Base-by-base conservation (phyloP, 805 yeast species). In the Cyberlindnera maclurae region DNA sequence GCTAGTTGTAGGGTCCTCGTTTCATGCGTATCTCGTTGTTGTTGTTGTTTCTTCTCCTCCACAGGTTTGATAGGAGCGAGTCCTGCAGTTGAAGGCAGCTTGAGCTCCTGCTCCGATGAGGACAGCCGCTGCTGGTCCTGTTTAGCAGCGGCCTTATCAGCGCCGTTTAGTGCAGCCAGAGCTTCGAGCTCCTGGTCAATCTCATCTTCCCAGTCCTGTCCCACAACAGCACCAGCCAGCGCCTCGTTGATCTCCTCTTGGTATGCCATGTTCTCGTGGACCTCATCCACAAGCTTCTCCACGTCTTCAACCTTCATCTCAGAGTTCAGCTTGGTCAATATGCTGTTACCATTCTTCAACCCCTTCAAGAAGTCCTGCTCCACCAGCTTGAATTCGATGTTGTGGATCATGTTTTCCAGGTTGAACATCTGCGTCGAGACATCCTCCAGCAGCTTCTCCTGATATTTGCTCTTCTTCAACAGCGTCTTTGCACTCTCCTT, bases 281-380 rank as follows among this genome's bases (percentile, higher is more conserved):
- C 72, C 37, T 85, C 89, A 57, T 89, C 96, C 73, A 90, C 63
- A 3, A 90, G 68, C 52, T 70, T 72, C 48, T 89, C 96, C n/a
- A 88, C 82, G 49, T 75, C 75, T 26, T 83, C 89, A 13, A 84
- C 55, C 27, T 75, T 77, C 75, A 89, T 75, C 51, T 90, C 96
- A 34, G 65, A 63, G 58, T 93, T 93, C 43, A 93, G 67, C 49
- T 75, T 77, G 47, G 73, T 79, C 49, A 93, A 70, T 11, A 86
- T 85, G 37, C 70, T 63, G 54, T 83, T 88, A 17, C 98, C 97
- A 47, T 82, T 79, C 49, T 79, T 70, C 24, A 93, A 64, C 0
- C 97, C 96, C 42, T 72, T 73, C 4, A 89, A 49, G 31, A 93
- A 88, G 51, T 88, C 95, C 45, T 78, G 77, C 56, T 93, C 97